These are phyloP conservation scores for Citrus australasica DNA, from an alignment of 345 rosid genomes.

Conservation along the genomic window DNA sequence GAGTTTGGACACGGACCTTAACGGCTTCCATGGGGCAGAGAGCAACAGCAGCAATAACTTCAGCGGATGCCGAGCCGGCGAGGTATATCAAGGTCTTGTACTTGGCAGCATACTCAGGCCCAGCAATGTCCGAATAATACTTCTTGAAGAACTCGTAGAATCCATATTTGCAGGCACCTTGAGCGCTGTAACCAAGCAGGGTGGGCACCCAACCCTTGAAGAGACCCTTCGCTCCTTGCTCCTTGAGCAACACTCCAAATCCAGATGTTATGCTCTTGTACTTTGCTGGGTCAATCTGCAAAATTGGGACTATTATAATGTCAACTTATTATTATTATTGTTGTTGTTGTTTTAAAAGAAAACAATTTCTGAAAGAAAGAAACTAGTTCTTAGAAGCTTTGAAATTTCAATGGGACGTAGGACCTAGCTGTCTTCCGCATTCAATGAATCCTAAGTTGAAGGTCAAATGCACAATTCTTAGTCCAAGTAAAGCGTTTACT, in stretches of 20 bases:
- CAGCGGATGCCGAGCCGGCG: slow-evolving; percentile 95
- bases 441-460: not conserved
- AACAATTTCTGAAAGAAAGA: too few relatives aligned
- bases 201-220: slow-evolving; percentile 95
- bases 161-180: slow-evolving; percentile 91
- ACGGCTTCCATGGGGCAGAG: slow-evolving; percentile 98
- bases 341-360: too few relatives aligned
- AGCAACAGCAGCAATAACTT: slow-evolving; percentile 81
- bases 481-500: not conserved
- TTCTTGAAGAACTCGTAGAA: slow-evolving; percentile 90
- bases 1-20: slow-evolving; percentile 94
- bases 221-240: slow-evolving; percentile 82
- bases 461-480: not conserved
- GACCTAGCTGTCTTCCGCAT: too few relatives aligned
- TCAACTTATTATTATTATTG: too few relatives aligned
- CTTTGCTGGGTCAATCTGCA: slow-evolving; percentile 83
- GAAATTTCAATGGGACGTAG: too few relatives aligned
- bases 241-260: slow-evolving; percentile 71
- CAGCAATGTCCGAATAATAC: slow-evolving; percentile 89
- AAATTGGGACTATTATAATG: not conserved
- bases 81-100: slow-evolving; percentile 89
- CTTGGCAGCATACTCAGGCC: slow-evolving; percentile 82
- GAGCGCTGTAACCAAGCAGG: slow-evolving; percentile 85
- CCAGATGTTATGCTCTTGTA: slow-evolving; percentile 78
- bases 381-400: too few relatives aligned